Conservation (phyloP, 768 basidiomycete genomes). For the Roridomyces roridus region DNA sequence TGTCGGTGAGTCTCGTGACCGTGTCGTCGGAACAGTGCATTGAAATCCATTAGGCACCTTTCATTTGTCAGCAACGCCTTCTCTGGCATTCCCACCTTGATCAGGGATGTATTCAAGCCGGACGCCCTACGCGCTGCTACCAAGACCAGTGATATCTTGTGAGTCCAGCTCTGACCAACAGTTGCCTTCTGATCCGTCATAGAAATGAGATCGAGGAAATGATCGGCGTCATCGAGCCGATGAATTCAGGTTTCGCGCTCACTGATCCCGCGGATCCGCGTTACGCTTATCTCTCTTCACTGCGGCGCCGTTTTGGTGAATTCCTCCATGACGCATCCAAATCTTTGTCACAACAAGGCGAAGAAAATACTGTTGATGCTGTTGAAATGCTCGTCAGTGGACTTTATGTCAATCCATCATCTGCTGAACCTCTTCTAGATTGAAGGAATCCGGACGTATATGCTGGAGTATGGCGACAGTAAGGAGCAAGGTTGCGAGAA, state of each 20-base stretch:
- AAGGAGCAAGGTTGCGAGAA: slow-evolving; percentile 43
- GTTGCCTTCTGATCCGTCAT: neutral
- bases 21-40: neutral
- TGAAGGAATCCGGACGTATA: slow-evolving; percentile 69
- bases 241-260: slow-evolving; percentile 72
- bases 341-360: slow-evolving; percentile 72
- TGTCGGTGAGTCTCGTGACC: slow-evolving; percentile 59
- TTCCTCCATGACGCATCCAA: slow-evolving; percentile 77
- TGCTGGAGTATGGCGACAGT: slow-evolving; percentile 80
- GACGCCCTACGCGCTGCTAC: slow-evolving; percentile 52
- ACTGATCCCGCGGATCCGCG: slow-evolving; percentile 68
- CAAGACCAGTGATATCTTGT: slow-evolving; percentile 74
- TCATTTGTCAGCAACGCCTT: slow-evolving; percentile 79
- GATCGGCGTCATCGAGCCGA: slow-evolving; percentile 57
- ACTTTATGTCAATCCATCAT: neutral
- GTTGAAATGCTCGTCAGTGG: slow-evolving; percentile 70
- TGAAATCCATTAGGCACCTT: slow-evolving; percentile 53
- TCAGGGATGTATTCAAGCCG: slow-evolving; percentile 56
- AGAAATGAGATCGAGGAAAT: slow-evolving; percentile 24
- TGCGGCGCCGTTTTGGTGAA: slow-evolving; percentile 68
- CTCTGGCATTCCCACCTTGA: slow-evolving; percentile 72
- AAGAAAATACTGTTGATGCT: slow-evolving; percentile 83
- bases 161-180: slow-evolving; percentile 28
- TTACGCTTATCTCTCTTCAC: slow-evolving; percentile 60
- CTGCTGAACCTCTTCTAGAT: slow-evolving; percentile 46